Evolutionary conservation across 306 rosid species (phyloP), one percentile per base, ranked within the genome.

Genomic region (Cicer arietinum): DNA sequence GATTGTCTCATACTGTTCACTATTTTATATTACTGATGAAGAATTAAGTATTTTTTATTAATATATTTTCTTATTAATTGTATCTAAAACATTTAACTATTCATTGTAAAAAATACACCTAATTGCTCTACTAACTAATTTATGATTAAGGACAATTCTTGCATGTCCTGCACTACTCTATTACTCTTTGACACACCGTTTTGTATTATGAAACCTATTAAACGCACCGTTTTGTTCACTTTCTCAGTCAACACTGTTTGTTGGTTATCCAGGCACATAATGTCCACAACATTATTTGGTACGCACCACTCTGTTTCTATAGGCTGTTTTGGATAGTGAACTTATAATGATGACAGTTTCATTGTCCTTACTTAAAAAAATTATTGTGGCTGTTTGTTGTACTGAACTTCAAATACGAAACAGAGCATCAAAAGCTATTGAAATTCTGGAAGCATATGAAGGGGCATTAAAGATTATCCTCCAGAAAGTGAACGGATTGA

Each of bases 401-500:
- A 14, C 16, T 14, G 16, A 14, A 14, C 16, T 14, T 14, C 16
- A 14, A 14, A 14, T 14, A 14, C 16, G 16, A 14, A 14, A 14
- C 16, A 14, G 16, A 14, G 16, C 16, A 14, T 14, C 16, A 14
- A 14, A 14, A 14, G 16, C 16, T 14, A 14, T 14, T 14, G 16
- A 14, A 14, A 14, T 14, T 14, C 16, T 14, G 16, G 16, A 14
- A 14, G 16, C 16, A 14, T 14, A 14, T 14, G 16, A 14, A 14
- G 16, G 16, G 16, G 16, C 16, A 14, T 14, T 14, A 14, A 14
- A 14, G 16, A 14, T 14, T 14, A 14, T 14, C 16, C 16, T 14
- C 16, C 16, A 14, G 16, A 14, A 14, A 14, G 16, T 82, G 97
- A 94, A 78, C 90, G 92, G 39, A 88, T 89, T 77, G 98, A 91